Percentiles rank a stretch among this genome's conserved stretches.
Evolutionary conservation across 768 basidiomycete species (phyloP).

Genomic region (Candolleomyces eurysporus): DNA sequence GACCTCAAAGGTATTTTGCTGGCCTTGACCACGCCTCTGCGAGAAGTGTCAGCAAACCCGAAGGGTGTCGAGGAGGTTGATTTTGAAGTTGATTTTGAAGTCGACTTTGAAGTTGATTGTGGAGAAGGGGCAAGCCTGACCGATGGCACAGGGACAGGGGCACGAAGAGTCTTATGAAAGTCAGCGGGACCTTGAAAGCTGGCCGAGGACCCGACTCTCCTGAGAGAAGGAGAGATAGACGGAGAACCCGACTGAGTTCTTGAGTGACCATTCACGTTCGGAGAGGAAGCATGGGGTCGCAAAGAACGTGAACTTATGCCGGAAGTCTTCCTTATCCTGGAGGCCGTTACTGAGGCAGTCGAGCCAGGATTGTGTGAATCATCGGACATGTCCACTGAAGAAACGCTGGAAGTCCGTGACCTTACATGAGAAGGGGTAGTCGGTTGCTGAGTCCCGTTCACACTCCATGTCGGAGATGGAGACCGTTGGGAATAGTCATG

Average conservation of each 20-base stretch:
- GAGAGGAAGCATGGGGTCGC: neutral
- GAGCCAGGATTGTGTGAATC: slow-evolving; percentile 4
- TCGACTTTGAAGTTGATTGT: neutral
- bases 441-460: neutral
- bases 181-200: neutral
- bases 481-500: slow-evolving; percentile 7
- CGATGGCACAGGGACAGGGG: neutral
- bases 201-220: neutral
- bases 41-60: neutral
- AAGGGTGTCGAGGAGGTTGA: neutral
- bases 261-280: neutral
- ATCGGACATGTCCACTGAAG: neutral
- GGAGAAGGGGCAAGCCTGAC: neutral
- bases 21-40: neutral
- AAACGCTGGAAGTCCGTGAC: slow-evolving; percentile 2
- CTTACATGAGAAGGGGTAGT: neutral
- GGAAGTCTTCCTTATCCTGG: neutral
- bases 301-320: neutral
- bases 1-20: neutral
- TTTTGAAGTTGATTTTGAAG: neutral
- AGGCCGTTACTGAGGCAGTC: neutral
- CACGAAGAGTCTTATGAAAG: neutral
- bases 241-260: neutral
- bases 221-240: slow-evolving; percentile 47
- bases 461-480: neutral